These are phyloP conservation scores for Ascochyta clinopodiicola DNA, from an alignment of 2,329 filamentous ascomycete species.

Conservation along the genomic window DNA sequence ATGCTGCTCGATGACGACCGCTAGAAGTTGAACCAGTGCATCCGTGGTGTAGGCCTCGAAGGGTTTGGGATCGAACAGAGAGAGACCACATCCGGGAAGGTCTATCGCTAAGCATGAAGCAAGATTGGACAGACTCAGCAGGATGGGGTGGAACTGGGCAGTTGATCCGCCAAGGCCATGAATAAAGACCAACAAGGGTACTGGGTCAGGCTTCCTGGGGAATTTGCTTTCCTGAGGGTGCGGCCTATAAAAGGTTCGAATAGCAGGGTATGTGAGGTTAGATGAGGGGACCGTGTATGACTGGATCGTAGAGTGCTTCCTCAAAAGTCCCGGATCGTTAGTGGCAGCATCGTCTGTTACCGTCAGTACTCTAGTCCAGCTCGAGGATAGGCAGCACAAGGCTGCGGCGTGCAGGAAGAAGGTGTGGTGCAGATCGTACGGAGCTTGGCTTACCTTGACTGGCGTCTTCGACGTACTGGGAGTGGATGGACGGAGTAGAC, in stretches of 20 bases:
- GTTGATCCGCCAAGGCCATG: constrained; percentile 93
- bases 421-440: constrained; percentile 14
- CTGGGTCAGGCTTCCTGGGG: constrained; percentile 71
- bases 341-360: constrained; percentile 52
- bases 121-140: constrained; percentile 81
- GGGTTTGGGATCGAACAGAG: constrained; percentile 70
- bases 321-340: constrained; percentile 80
- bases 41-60: constrained; percentile 83
- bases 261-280: constrained; percentile 71
- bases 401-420: constrained; percentile 15
- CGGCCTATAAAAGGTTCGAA: constrained; percentile 83
- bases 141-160: constrained; percentile 82
- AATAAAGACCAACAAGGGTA: constrained; percentile 88
- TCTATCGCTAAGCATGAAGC: constrained; percentile 89
- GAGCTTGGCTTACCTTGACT: constrained; percentile 33
- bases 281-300: constrained; percentile 73
- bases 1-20: constrained; percentile 75
- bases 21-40: constrained; percentile 76
- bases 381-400: constrained; percentile 1
- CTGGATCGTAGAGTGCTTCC: constrained; percentile 73
- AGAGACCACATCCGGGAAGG: constrained; percentile 86
- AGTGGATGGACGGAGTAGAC: constrained; percentile 22
- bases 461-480: constrained; percentile 29
- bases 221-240: constrained; percentile 86
- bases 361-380: constrained; percentile 13